A percentile compares a stretch with the other conserved stretches of the same genome.
phyloP scores from a whole-genome alignment of 139 green algal species.

The Chlamydomonas eustigma region DNA sequence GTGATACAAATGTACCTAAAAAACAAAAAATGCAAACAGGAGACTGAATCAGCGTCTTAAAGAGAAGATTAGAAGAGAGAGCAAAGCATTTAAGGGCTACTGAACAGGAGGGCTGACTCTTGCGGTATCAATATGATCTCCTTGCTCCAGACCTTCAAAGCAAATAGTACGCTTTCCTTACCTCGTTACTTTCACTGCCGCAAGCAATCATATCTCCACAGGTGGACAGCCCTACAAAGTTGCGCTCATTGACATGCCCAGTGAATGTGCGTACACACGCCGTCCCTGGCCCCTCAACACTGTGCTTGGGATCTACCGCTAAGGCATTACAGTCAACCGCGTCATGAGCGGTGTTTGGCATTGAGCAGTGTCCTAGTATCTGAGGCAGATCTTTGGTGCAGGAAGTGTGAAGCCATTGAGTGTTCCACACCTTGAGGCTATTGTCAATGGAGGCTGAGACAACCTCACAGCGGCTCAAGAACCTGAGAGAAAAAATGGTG shows the following conservation, averaged over 20 bases:
- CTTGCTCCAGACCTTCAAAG: neutral
- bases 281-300: neutral
- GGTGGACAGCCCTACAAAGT: constrained; percentile 79
- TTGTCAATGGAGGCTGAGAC: constrained; percentile 63
- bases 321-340: no score
- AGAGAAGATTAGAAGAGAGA: no score
- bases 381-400: no score
- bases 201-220: constrained; percentile 13
- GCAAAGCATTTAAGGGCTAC: no score
- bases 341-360: neutral
- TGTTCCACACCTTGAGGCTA: constrained; percentile 68
- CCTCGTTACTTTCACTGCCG: constrained; percentile 68
- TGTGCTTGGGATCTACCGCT: neutral
- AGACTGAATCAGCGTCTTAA: no score
- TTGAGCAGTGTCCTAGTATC: no score
- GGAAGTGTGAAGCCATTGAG: no score
- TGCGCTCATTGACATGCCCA: constrained; percentile 91
- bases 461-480: neutral
- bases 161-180: no score
- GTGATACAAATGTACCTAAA: no score
- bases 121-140: neutral
- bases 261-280: constrained; percentile 20
- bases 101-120: neutral
- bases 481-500: no score
- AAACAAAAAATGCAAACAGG: no score